Percentiles rank a stretch among this genome's conserved stretches.
These are phyloP conservation scores for Pseudisothecium myosuroides DNA, from an alignment of 225 moss, liverwort and hornwort genomes.

Conservation along the genomic window DNA sequence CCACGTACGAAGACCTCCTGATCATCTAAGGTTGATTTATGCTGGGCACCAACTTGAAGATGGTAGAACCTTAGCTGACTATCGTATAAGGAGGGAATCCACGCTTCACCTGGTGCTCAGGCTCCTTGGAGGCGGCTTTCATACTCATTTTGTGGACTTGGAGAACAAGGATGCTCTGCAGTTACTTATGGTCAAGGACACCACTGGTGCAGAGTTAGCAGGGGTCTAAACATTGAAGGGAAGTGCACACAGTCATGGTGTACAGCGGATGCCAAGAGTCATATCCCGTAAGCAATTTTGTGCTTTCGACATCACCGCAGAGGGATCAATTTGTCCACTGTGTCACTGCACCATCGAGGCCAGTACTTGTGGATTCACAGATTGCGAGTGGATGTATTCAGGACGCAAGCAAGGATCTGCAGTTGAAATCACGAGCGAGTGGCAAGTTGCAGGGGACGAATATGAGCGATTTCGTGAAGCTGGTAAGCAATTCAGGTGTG, in stretches of 20 bases:
- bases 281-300: neutral
- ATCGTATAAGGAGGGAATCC: too few species aligned
- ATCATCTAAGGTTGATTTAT: too few species aligned
- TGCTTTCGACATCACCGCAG: neutral
- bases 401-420: neutral
- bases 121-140: too few species aligned
- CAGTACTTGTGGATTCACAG: neutral
- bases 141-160: neutral
- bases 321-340: neutral
- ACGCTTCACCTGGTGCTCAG: too few species aligned
- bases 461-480: neutral
- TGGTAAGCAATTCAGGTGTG: neutral
- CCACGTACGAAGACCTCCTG: too few species aligned
- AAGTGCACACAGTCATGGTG: neutral
- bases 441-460: neutral
- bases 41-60: too few species aligned
- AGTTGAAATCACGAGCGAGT: neutral
- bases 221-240: neutral
- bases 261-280: neutral
- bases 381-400: neutral
- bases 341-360: neutral
- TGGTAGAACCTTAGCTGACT: too few species aligned
- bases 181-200: neutral
- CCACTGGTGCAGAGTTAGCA: neutral
- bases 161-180: neutral